These are phyloP conservation scores for Pichia cabralensis DNA, from an alignment of 805 yeast genomes.

Conservation along the genomic window DNA sequence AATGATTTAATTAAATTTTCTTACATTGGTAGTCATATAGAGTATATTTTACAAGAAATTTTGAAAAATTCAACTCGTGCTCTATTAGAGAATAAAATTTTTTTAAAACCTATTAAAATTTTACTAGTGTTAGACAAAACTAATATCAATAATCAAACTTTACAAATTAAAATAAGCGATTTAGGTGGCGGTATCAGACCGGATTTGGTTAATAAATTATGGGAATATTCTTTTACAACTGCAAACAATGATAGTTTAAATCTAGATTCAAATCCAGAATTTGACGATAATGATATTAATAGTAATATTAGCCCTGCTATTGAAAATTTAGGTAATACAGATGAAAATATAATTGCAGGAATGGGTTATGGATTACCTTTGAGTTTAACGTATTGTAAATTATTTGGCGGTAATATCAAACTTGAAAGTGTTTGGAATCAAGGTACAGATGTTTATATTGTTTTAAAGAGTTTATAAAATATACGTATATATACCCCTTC, in stretches of 20 bases:
- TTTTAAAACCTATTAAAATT: conserved; percentile 34
- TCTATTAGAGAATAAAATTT: conserved; percentile 57
- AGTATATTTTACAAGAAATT: conserved; percentile 78
- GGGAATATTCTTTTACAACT: conserved; percentile 81
- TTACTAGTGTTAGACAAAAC: conserved; percentile 33
- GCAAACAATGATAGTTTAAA: conserved; percentile 18
- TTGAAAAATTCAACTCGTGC: conserved; percentile 85
- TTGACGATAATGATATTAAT: conserved; percentile 13
- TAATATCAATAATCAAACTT: conserved; percentile 20
- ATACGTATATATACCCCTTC: no score
- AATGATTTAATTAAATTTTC: conserved; percentile 43
- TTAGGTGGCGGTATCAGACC: conserved; percentile 84
- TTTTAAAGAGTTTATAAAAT: conserved; percentile 26
- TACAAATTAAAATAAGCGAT: conserved; percentile 74
- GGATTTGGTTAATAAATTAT: conserved; percentile 52
- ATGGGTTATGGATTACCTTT: conserved; percentile 94
- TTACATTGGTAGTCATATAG: conserved; percentile 79
- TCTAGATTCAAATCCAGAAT: conserved; percentile 12
- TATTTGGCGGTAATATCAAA: conserved; percentile 61
- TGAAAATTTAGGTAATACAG: conserved; percentile 44
- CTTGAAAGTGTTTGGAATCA: conserved; percentile 64
- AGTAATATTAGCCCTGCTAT: no score
- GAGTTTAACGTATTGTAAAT: conserved; percentile 62
- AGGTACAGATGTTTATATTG: conserved; percentile 72
- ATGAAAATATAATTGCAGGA: conserved; percentile 61